Evolutionary conservation across 2,329 filamentous ascomycete genomes (phyloP).

Genomic region (Clonostachys sp.): DNA sequence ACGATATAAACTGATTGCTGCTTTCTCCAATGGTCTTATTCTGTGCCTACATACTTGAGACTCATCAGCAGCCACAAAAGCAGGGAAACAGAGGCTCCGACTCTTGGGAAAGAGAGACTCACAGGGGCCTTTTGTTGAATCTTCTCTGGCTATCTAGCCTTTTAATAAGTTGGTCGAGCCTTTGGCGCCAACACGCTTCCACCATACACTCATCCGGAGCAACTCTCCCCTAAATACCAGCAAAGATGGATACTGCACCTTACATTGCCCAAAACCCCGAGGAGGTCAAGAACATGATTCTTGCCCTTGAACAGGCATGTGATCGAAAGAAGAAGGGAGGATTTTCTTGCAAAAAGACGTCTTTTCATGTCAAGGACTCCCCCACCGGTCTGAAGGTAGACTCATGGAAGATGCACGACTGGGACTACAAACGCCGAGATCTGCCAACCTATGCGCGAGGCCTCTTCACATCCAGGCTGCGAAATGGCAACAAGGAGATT

Average conservation of each 20-base stretch:
- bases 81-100: no score
- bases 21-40: no score
- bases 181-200: no score
- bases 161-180: no score
- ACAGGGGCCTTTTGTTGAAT: no score
- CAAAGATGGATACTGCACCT: constrained; percentile 33
- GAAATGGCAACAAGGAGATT: constrained; percentile 68
- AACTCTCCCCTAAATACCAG: no score
- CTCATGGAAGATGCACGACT: constrained; percentile 92
- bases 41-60: no score
- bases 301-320: constrained; percentile 52
- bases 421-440: constrained; percentile 86
- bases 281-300: constrained; percentile 62
- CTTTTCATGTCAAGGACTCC: constrained; percentile 62
- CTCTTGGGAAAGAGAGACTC: no score
- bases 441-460: constrained; percentile 91
- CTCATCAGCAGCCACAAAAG: no score
- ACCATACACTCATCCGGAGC: no score
- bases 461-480: constrained; percentile 78
- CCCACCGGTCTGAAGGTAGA: constrained; percentile 65
- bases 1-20: no score
- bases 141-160: no score
- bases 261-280: constrained; percentile 65
- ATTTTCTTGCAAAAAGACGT: constrained; percentile 77
- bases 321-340: constrained; percentile 52